These are phyloP conservation scores for Mortierella sp. DNA, from an alignment of 371 early-diverging fungal genomes.

Conservation along the genomic window DNA sequence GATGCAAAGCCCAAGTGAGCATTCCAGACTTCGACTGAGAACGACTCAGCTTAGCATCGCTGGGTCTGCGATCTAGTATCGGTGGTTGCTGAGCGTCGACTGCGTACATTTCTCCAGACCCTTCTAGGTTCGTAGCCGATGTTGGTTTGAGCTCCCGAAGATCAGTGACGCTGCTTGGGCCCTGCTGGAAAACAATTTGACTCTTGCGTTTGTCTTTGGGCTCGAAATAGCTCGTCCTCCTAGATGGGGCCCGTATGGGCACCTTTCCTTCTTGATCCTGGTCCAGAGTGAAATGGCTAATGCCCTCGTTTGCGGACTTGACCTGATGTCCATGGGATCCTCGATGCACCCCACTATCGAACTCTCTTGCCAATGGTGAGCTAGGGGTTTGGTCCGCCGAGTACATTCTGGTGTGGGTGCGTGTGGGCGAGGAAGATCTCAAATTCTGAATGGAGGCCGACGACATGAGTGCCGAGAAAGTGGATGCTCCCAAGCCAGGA, in stretches of 20 bases:
- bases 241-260: too few relatives aligned
- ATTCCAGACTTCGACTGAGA: slow-evolving; percentile 11
- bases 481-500: slow-evolving; percentile 17
- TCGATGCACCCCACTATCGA: too few relatives aligned
- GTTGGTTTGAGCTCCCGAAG: slow-evolving; percentile 11
- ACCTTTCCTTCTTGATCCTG: too few relatives aligned
- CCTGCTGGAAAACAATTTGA: neutral
- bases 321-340: too few relatives aligned
- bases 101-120: too few relatives aligned
- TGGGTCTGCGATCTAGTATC: slow-evolving; percentile 11
- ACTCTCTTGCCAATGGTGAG: slow-evolving; percentile 37
- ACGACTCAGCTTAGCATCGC: neutral
- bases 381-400: slow-evolving; percentile 28
- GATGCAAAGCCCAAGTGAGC: slow-evolving; percentile 25
- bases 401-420: slow-evolving; percentile 10
- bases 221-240: slow-evolving; percentile 5
- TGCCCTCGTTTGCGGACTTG: too few relatives aligned
- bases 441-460: slow-evolving; percentile 22
- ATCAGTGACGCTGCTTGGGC: slow-evolving; percentile 5
- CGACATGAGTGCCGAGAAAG: slow-evolving; percentile 33
- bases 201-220: slow-evolving; percentile 12
- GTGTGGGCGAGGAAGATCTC: slow-evolving; percentile 16
- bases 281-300: too few relatives aligned
- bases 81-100: neutral
- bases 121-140: neutral